Evolutionary conservation across 768 basidiomycete genomes (phyloP).

Genomic region (Hypholoma sublateritium): DNA sequence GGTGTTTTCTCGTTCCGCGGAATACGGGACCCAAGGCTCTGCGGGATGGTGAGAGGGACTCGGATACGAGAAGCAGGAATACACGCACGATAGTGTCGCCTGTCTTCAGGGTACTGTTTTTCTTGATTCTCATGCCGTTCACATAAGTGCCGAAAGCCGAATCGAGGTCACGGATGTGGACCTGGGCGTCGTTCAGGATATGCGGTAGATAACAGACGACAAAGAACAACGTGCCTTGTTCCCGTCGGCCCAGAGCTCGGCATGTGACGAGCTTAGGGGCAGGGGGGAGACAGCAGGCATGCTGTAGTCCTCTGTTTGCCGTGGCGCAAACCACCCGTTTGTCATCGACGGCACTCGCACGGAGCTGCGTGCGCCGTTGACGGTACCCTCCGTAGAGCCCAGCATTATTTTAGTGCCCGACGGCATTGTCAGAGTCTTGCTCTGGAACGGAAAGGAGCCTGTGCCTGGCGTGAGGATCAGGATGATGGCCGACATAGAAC

Average conservation of each 20-base stretch:
- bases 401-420: constrained; percentile 15
- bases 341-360: constrained; percentile 23
- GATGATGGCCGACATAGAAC: constrained; percentile 7
- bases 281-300: constrained; percentile 34
- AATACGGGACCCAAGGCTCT: constrained; percentile 42
- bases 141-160: constrained; percentile 49
- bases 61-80: constrained; percentile 6
- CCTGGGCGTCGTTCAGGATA: constrained; percentile 25
- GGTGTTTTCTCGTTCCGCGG: constrained; percentile 38
- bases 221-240: constrained; percentile 31
- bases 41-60: constrained; percentile 2
- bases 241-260: constrained; percentile 45
- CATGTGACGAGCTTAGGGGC: constrained; percentile 42
- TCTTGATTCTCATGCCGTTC: constrained; percentile 40
- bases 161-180: constrained; percentile 46
- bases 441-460: constrained; percentile 20
- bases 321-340: constrained; percentile 46
- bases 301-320: constrained; percentile 17
- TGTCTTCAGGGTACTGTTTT: constrained; percentile 34
- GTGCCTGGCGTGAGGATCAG: constrained; percentile 12
- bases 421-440: constrained; percentile 14
- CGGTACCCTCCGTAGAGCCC: constrained; percentile 17
- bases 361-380: constrained; percentile 2
- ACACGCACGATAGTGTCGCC: constrained; percentile 46
- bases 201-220: background rate